A percentile compares a stretch with the other conserved stretches of the same genome.
Conservation (phyloP, 2,329 filamentous ascomycete species). For the Trichoderma endophyticum region DNA sequence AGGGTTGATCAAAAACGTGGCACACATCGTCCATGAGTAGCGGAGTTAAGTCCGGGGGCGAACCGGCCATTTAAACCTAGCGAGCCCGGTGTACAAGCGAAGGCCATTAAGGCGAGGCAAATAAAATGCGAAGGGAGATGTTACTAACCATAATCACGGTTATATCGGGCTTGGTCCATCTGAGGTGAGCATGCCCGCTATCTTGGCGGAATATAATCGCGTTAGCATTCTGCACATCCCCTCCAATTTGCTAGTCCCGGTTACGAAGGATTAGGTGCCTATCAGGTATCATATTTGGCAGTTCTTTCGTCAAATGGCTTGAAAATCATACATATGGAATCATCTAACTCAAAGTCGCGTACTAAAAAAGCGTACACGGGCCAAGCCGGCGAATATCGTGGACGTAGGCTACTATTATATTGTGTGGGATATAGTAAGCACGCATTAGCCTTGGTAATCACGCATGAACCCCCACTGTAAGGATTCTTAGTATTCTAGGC, state of each 20-base stretch:
- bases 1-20: background rate
- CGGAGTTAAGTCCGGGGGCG: background rate
- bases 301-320: background rate
- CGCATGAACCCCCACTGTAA: background rate
- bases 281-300: background rate
- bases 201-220: background rate
- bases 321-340: background rate
- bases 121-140: background rate
- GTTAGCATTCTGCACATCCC: background rate
- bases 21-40: background rate
- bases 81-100: background rate
- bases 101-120: background rate
- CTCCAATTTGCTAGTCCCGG: background rate
- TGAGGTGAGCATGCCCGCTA: background rate
- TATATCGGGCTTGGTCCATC: background rate
- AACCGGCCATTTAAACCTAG: background rate
- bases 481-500: background rate
- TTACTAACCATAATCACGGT: background rate
- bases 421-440: background rate
- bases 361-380: background rate
- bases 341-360: background rate
- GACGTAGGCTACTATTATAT: background rate
- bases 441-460: background rate
- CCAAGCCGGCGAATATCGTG: background rate
- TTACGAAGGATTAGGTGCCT: background rate